These are phyloP conservation scores for Hirsutella minnesotensis DNA, from an alignment of 2,329 filamentous ascomycete genomes.

Conservation along the genomic window DNA sequence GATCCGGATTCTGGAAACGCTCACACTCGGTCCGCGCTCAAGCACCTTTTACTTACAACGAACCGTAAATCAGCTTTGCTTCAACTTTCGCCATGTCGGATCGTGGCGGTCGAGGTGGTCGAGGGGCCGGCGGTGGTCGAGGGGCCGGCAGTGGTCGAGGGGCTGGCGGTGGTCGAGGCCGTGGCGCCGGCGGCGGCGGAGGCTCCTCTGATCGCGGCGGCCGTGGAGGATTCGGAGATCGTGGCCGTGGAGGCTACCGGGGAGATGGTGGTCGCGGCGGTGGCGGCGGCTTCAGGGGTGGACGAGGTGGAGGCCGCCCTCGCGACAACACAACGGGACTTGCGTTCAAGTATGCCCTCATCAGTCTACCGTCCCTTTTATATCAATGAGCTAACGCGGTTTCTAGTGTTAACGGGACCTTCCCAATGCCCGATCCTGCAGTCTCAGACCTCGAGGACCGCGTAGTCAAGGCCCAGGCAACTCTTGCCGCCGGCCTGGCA, in stretches of 20 bases:
- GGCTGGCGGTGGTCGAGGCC: slow-evolving; percentile 8
- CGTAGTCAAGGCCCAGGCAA: slow-evolving; percentile 19
- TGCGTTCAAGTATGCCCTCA: neutral
- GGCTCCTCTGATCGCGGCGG: slow-evolving; percentile 9
- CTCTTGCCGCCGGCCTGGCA: slow-evolving; percentile 14
- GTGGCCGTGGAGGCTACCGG: slow-evolving; percentile 3
- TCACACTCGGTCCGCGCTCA: neutral
- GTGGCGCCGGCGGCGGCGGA: slow-evolving; percentile 2
- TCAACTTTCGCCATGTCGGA: slow-evolving; percentile 13
- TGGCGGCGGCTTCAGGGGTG: slow-evolving; percentile 2
- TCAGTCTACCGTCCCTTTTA: neutral
- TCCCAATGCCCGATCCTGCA: slow-evolving; percentile 12
- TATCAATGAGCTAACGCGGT: neutral
- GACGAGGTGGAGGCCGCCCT: neutral
- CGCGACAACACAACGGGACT: neutral
- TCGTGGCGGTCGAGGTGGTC: slow-evolving; percentile 13
- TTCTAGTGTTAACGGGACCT: slow-evolving; percentile 11
- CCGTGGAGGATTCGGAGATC: neutral
- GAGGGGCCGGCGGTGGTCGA: slow-evolving; percentile 4
- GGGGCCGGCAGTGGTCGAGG: slow-evolving; percentile 4
- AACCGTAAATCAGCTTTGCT: neutral
- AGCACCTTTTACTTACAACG: neutral
- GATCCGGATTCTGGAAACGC: too few relatives aligned
- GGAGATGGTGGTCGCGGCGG: slow-evolving; percentile 11
- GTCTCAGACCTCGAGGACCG: slow-evolving; percentile 27